Percentiles rank a stretch among this genome's conserved stretches.
Evolutionary conservation across 208 protist species (phyloP).

Genomic region (Jaenimonas drosophilae): DNA sequence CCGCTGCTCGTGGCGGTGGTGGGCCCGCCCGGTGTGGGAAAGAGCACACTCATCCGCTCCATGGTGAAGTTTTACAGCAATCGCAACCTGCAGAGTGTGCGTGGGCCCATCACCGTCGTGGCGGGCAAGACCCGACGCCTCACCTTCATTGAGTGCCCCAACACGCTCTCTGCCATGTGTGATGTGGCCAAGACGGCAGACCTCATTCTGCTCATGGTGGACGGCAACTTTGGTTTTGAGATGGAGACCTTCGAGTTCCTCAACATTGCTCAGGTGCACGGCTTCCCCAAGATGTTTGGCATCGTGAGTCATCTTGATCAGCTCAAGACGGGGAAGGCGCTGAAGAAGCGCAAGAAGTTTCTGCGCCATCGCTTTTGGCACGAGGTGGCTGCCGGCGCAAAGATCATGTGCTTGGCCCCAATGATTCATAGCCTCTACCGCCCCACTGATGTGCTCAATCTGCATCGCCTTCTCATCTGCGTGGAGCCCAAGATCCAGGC

Average conservation of each 20-base stretch:
- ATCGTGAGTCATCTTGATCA: conserved; percentile 98
- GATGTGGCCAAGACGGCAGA: conserved; percentile 98
- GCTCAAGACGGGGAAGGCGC: conserved; percentile 93
- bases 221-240: conserved; percentile 98
- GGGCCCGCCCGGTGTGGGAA: conserved; percentile 94
- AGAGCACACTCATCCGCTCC: conserved; percentile 96
- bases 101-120: conserved; percentile 97
- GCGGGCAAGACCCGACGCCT: conserved; percentile 89
- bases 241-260: conserved; percentile 99
- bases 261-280: conserved; percentile 98
- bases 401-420: conserved; percentile 97
- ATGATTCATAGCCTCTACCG: conserved; percentile 96
- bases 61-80: conserved; percentile 98
- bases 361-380: conserved; percentile 95
- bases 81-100: conserved; percentile 89
- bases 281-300: conserved; percentile 98
- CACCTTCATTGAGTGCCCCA: conserved; percentile 98
- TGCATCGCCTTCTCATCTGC: conserved; percentile 95
- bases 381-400: conserved; percentile 88
- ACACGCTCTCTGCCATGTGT: conserved; percentile 98
- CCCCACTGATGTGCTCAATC: conserved; percentile 95
- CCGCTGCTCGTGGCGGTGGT: conserved; percentile 95
- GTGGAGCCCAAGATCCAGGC: conserved; percentile 95
- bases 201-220: conserved; percentile 96
- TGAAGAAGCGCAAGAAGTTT: conserved; percentile 97